phyloP scores from a whole-genome alignment of 2,329 filamentous ascomycete species.

The Cyphellophora attinorum region DNA sequence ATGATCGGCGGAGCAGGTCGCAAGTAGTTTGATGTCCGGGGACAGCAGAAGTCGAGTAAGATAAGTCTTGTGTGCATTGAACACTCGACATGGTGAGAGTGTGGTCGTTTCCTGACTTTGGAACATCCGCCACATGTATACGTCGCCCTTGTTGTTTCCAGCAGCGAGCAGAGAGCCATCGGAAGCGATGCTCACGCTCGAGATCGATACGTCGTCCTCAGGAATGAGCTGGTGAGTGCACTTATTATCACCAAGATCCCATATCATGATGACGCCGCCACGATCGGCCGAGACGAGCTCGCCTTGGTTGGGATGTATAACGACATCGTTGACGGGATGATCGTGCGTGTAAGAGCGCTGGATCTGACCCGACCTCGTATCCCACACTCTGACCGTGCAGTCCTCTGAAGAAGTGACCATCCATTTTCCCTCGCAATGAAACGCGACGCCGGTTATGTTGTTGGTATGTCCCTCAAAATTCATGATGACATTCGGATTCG shows the following conservation, averaged over 20 bases:
- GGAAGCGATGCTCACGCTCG: conserved; percentile 90
- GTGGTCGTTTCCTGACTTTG: conserved; percentile 74
- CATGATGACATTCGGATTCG: conserved; percentile 87
- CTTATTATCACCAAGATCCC: conserved; percentile 94
- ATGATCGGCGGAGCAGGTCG: conserved; percentile 89
- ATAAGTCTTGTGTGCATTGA: conserved; percentile 83
- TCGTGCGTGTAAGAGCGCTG: conserved; percentile 91
- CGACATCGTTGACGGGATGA: conserved; percentile 87
- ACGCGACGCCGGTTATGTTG: conserved; percentile 93
- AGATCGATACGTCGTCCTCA: conserved; percentile 87
- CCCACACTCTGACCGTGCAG: conserved; percentile 95
- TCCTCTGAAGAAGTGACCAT: conserved; percentile 98
- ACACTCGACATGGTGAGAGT: conserved; percentile 77
- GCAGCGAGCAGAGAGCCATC: conserved; percentile 89
- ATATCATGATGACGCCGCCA: conserved; percentile 83
- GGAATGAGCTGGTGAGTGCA: conserved; percentile 94
- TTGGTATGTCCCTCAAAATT: conserved; percentile 93
- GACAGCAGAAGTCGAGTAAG: conserved; percentile 87
- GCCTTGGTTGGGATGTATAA: conserved; percentile 98
- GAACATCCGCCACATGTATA: conserved; percentile 93
- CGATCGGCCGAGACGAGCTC: conserved; percentile 96
- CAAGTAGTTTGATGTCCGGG: conserved; percentile 86
- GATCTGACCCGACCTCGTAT: conserved; percentile 73
- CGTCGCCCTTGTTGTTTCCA: conserved; percentile 90
- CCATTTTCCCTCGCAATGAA: conserved; percentile 99